Percentiles rank a stretch among this genome's conserved stretches.
phyloP scores from a whole-genome alignment of 371 early-diverging fungal genomes.

The Circinella umbellata region DNA sequence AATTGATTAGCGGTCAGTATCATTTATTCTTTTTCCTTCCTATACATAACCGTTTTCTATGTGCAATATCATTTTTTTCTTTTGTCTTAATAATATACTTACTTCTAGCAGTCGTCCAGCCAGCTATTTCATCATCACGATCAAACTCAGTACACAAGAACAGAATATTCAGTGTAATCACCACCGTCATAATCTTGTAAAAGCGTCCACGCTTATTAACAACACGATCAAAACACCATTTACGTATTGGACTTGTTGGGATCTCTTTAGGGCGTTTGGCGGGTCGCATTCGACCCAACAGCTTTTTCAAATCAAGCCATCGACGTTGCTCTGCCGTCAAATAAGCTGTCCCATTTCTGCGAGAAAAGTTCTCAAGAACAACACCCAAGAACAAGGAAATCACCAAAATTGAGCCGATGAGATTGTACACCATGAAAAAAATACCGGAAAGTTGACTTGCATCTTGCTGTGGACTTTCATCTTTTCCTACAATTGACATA shows the following conservation, averaged over 20 bases:
- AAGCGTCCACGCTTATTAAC: slow-evolving; percentile 60
- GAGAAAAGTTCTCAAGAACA: slow-evolving; percentile 70
- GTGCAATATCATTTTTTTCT: not conserved
- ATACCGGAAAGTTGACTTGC: slow-evolving; percentile 59
- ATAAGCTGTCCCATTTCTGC: slow-evolving; percentile 67
- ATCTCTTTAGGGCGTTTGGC: slow-evolving; percentile 54
- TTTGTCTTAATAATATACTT: not conserved
- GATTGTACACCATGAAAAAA: slow-evolving; percentile 69
- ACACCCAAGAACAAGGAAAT: slow-evolving; percentile 73
- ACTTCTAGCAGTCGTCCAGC: slow-evolving; percentile 7
- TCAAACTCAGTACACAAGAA: slow-evolving; percentile 58
- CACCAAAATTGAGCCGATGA: slow-evolving; percentile 69
- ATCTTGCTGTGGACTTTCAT: slow-evolving; percentile 49
- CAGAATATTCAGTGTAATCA: slow-evolving; percentile 58
- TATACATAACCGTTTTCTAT: no score
- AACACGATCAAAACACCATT: slow-evolving; percentile 50
- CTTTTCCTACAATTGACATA: slow-evolving; percentile 61
- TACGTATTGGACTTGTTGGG: slow-evolving; percentile 43
- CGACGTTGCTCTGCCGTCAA: slow-evolving; percentile 71
- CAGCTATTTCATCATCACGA: slow-evolving; percentile 12
- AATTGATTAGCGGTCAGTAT: no score
- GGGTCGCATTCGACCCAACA: slow-evolving; percentile 63
- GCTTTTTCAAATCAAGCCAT: slow-evolving; percentile 74
- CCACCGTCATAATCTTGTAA: slow-evolving; percentile 51
- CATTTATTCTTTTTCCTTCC: no score